Evolutionary conservation across 208 protist species (phyloP), one percentile per base, ranked within the genome.

Genomic region (Leishmania lainsoni): DNA sequence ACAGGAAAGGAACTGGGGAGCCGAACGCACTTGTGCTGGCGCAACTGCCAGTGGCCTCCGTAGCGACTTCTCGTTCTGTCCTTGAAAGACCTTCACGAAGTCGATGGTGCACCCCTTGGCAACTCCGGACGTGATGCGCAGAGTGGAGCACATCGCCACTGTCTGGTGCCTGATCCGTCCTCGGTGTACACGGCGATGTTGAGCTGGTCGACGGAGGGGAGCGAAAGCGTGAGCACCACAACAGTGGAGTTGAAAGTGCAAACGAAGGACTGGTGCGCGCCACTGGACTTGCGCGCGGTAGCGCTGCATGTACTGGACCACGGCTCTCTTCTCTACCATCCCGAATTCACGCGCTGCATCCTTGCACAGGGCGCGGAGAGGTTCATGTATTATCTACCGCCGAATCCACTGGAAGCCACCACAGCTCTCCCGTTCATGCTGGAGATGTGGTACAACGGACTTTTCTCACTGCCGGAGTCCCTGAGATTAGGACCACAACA

Each of bases 401-500:
- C 77, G 12, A 71, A 86, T 8, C 76, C 59, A 12, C 51, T 81
- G 2, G 58, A 83, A 22, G 69, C 84, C 12, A 42, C 45, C 8
- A 82, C 80, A 3, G 65, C 84, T 9, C 22, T 79, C 49, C 80
- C 79, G 2, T 76, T 87, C 29, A 10, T 92, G 45, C 68, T 68
- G 1, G 29, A 12, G 8, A 58, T 94, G 48, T 87, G 91, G 78
- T 96, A 93, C 76, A 79, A 92, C 79, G 89, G 86, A 52, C 87
- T 96, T 65, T 96, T 96, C 85, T 73, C 81, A 5, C 59, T 94
- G 48, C 90, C 91, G 8, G n/a, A 75, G 51, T 17, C 48, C 0
- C 20, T 90, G 20, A 63, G 80, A 45, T 49, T 87, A 32, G 42
- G 63, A 5, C 63, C 22, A 22, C 29, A 29, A 6, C 35, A 77